Percentiles rank a stretch among this genome's conserved stretches.
Evolutionary conservation across 2,329 filamentous ascomycete species (phyloP).

Genomic region (Chaetomiaceae sp.): DNA sequence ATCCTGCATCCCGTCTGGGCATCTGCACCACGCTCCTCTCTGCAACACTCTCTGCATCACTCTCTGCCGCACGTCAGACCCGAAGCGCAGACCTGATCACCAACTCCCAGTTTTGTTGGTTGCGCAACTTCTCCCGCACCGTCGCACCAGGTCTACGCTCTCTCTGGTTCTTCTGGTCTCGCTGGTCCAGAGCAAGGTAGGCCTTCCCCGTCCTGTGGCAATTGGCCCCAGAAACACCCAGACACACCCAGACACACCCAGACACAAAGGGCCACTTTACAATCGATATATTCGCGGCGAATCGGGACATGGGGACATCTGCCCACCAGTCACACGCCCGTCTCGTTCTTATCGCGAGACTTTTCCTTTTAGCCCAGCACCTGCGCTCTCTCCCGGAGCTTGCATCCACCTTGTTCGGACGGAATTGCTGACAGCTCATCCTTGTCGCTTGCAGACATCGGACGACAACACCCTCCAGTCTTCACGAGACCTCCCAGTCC

Average conservation of each 20-base stretch:
- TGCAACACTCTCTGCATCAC: too few species aligned
- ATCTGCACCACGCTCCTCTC: too few species aligned
- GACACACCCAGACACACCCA: too few species aligned
- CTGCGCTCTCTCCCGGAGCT: neutral
- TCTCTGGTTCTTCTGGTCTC: too few species aligned
- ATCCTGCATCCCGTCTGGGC: too few species aligned
- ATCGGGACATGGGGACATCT: slow-evolving; percentile 23
- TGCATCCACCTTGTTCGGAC: neutral
- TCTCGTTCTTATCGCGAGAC: slow-evolving; percentile 15
- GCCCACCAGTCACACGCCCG: slow-evolving; percentile 18
- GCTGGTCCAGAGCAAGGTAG: slow-evolving; percentile 19
- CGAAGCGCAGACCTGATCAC: too few species aligned
- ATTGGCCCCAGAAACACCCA: slow-evolving; percentile 16
- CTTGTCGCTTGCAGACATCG: neutral
- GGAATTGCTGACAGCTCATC: slow-evolving; percentile 4
- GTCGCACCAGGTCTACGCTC: slow-evolving; percentile 16
- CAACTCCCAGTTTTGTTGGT: slow-evolving; percentile 3
- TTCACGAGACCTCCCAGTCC: too few species aligned
- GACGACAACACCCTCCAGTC: neutral
- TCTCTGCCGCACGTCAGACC: too few species aligned
- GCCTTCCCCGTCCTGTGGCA: slow-evolving; percentile 14
- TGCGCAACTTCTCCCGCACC: slow-evolving; percentile 13
- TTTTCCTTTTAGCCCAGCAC: slow-evolving; percentile 13
- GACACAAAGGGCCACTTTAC: slow-evolving; percentile 13
- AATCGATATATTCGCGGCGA: slow-evolving; percentile 23